Percentiles rank a stretch among this genome's conserved stretches.
Conservation (phyloP, 1,284 basidiomycete species). For the Papiliotrema flavescens region DNA sequence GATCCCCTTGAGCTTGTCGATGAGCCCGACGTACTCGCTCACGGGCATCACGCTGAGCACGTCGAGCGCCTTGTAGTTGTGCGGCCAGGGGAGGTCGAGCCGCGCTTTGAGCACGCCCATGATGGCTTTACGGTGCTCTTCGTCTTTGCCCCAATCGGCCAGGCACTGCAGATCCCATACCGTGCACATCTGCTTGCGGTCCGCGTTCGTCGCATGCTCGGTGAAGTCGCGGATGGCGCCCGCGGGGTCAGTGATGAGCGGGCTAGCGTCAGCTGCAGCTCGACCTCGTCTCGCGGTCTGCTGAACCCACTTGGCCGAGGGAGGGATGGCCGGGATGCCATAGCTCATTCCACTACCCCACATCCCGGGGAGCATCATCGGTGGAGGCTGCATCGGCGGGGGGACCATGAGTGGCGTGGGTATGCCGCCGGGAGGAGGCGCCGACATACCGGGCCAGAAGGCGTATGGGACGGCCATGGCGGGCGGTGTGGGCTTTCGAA, state of each 20-base stretch:
- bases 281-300: too few relatives aligned
- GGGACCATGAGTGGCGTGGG: neutral
- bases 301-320: conserved; percentile 7
- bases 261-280: conserved; percentile 9
- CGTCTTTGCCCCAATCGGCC: conserved; percentile 26
- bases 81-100: conserved; percentile 39
- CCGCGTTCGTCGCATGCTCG: conserved; percentile 26
- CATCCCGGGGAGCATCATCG: neutral
- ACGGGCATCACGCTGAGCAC: conserved; percentile 24
- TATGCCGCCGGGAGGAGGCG: neutral
- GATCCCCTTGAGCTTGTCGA: conserved; percentile 27
- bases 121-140: conserved; percentile 34
- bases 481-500: neutral
- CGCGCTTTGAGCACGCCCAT: conserved; percentile 34
- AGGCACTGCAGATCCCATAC: conserved; percentile 16
- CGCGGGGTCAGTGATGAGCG: conserved; percentile 18
- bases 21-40: conserved; percentile 15
- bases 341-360: conserved; percentile 1
- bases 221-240: conserved; percentile 28
- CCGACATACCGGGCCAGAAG: neutral
- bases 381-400: neutral
- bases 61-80: conserved; percentile 43
- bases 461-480: conserved; percentile 1
- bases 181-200: conserved; percentile 16
- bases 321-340: conserved; percentile 7